Evolutionary conservation across 495 filamentous ascomycete species (phyloP).

Genomic region (Parathielavia hyrcaniae): DNA sequence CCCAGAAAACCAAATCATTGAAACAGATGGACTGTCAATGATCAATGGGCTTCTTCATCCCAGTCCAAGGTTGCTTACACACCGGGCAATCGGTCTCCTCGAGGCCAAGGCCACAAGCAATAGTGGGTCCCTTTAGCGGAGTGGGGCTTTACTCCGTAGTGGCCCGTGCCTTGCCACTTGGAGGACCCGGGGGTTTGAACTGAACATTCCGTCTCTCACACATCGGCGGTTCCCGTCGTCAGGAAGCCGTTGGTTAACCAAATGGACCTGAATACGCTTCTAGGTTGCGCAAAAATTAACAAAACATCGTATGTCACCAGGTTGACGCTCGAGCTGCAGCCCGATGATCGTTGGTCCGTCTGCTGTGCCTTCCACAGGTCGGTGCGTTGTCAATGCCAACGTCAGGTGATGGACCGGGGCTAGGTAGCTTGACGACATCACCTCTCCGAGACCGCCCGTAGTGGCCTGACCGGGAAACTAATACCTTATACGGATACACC

Average conservation of each 20-base stretch:
- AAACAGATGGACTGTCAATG: neutral
- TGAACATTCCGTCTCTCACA: neutral
- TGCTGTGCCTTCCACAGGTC: neutral
- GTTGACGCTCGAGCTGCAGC: slow-evolving; percentile 4
- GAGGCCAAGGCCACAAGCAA: no score
- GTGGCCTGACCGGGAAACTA: no score
- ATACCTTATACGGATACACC: no score
- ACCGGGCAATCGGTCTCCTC: no score
- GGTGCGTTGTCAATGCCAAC: neutral
- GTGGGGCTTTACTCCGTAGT: no score
- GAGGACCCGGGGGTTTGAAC: neutral
- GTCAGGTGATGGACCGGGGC: slow-evolving; percentile 14
- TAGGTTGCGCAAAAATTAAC: neutral
- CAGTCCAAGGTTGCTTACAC: no score
- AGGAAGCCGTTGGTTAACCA: neutral
- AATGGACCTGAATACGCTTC: neutral
- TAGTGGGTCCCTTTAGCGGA: no score
- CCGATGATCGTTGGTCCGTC: slow-evolving; percentile 2
- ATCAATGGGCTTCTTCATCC: no score
- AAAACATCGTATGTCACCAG: neutral
- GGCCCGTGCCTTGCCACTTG: neutral
- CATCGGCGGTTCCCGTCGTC: neutral
- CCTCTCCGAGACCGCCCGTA: neutral
- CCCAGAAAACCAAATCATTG: neutral
- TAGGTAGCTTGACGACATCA: slow-evolving; percentile 11